A percentile compares a stretch with the other conserved stretches of the same genome.
These are phyloP conservation scores for Teunomyces gatunensis DNA, from an alignment of 805 yeast species.

Conservation along the genomic window DNA sequence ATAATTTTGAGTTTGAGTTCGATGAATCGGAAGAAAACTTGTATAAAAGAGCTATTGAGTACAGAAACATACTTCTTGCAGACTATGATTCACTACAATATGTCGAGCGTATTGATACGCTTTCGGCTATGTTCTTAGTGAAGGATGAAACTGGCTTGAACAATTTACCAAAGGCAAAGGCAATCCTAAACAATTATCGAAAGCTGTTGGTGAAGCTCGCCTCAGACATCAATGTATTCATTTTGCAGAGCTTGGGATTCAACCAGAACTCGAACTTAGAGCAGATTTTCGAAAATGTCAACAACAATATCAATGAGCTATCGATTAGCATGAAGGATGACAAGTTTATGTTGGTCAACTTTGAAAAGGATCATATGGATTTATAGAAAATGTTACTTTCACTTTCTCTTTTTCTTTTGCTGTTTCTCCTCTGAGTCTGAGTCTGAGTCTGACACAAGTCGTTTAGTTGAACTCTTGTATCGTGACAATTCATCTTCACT, in stretches of 20 bases:
- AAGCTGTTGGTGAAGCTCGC: conserved; percentile 17
- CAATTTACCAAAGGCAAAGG: conserved; percentile 21
- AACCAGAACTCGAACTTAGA: conserved; percentile 30
- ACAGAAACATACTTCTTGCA: conserved; percentile 16
- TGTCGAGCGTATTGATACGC: conserved; percentile 14
- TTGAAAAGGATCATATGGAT: conserved; percentile 34
- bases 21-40: conserved; percentile 13
- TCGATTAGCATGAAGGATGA: conserved; percentile 30
- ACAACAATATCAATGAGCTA: conserved; percentile 28
- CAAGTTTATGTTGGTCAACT: conserved; percentile 35
- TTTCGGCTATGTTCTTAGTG: conserved; percentile 24
- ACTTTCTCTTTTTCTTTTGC: neutral
- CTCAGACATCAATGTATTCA: conserved; percentile 23
- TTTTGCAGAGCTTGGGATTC: conserved; percentile 22
- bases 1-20: conserved; percentile 15
- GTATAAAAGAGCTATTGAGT: conserved; percentile 17
- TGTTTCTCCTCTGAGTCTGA: conserved; percentile 3
- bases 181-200: conserved; percentile 19
- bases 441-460: neutral
- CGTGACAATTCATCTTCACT: conserved; percentile 8
- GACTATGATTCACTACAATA: conserved; percentile 10
- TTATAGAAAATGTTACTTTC: conserved; percentile 10
- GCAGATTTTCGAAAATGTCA: conserved; percentile 27
- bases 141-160: conserved; percentile 15
- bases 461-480: conserved; percentile 1